A percentile compares a stretch with the other conserved stretches of the same genome.
Evolutionary conservation across 805 yeast species (phyloP).

Genomic region (Myxozyma monticola): DNA sequence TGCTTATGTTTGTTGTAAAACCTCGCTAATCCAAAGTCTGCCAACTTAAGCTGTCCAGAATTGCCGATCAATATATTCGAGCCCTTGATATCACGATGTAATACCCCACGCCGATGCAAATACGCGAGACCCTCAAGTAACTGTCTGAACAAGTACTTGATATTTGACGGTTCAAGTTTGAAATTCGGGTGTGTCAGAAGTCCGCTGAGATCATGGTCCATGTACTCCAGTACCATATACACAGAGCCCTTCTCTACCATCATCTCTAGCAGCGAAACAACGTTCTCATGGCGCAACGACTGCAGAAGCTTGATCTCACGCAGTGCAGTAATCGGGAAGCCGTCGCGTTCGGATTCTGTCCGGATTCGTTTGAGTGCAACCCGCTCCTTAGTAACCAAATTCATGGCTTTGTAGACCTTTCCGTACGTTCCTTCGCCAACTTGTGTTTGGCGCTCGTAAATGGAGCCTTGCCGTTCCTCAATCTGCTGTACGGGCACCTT

Average conservation of each 20-base stretch:
- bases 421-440: constrained; percentile 99
- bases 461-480: constrained; percentile 19
- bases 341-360: constrained; percentile 85
- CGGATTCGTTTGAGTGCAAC: constrained; percentile 88
- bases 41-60: constrained; percentile 78
- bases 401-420: constrained; percentile 85
- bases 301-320: constrained; percentile 87
- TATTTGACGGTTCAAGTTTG: constrained; percentile 61
- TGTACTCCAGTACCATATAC: constrained; percentile 89
- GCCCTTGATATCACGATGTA: constrained; percentile 93
- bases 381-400: constrained; percentile 61
- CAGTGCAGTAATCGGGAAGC: constrained; percentile 93
- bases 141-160: constrained; percentile 81
- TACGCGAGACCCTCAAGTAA: constrained; percentile 76
- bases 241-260: constrained; percentile 76
- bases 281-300: constrained; percentile 75
- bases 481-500: background rate
- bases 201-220: constrained; percentile 92
- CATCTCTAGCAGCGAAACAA: constrained; percentile 81
- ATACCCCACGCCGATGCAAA: constrained; percentile 59
- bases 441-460: constrained; percentile 73
- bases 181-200: constrained; percentile 75
- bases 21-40: constrained; percentile 93
- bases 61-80: constrained; percentile 86
- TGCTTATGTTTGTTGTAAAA: constrained; percentile 36